phyloP scores from a whole-genome alignment of 495 filamentous ascomycete genomes.

The Podospora didyma region DNA sequence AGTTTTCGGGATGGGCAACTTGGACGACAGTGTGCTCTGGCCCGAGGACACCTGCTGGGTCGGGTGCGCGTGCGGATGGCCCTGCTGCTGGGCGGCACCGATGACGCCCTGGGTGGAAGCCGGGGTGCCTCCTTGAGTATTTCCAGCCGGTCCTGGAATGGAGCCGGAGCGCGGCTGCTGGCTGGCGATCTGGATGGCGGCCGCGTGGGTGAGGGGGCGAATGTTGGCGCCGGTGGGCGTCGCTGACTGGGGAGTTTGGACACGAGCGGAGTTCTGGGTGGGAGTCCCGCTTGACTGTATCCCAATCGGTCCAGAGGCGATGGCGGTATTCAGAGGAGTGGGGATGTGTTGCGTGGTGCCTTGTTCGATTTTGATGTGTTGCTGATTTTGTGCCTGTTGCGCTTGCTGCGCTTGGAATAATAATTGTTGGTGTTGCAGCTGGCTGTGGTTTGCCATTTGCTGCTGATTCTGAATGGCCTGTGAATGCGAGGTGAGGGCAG shows the following conservation, averaged over 20 bases:
- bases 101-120: constrained; percentile 31
- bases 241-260: constrained; percentile 46
- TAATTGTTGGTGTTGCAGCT: not conserved
- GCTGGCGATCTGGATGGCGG: constrained; percentile 39
- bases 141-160: not conserved
- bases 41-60: constrained; percentile 28
- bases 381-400: constrained; percentile 22
- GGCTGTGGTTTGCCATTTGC: constrained; percentile 5
- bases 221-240: constrained; percentile 38
- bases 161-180: constrained; percentile 31
- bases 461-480: constrained; percentile 21
- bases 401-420: constrained; percentile 17
- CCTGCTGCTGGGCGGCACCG: constrained; percentile 22
- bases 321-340: constrained; percentile 43
- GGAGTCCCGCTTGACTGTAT: constrained; percentile 39
- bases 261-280: constrained; percentile 39
- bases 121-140: constrained; percentile 7
- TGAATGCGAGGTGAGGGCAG: not conserved
- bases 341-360: constrained; percentile 23
- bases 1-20: constrained; percentile 75
- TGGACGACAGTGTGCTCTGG: constrained; percentile 39
- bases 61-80: constrained; percentile 56
- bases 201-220: constrained; percentile 45
- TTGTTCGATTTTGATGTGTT: constrained; percentile 38
- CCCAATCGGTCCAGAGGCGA: constrained; percentile 37